These are phyloP conservation scores for Lecanicillium sp. DNA, from an alignment of 2,329 filamentous ascomycete species.

Conservation along the genomic window DNA sequence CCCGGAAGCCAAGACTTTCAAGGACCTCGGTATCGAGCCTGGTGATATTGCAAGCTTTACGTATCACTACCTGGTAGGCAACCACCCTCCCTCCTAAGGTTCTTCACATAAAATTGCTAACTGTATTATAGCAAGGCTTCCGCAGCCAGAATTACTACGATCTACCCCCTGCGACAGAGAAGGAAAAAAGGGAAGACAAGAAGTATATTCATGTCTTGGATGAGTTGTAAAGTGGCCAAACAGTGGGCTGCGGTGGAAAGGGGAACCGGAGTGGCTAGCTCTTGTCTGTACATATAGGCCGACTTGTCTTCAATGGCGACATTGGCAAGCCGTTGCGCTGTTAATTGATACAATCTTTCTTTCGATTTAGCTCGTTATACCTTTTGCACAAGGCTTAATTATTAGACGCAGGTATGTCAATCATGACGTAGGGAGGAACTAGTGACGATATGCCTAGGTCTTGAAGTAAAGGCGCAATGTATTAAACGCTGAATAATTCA, in stretches of 20 bases:
- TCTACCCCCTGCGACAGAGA: conserved; percentile 87
- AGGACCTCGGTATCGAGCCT: conserved; percentile 84
- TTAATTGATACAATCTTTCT: conserved; percentile 2
- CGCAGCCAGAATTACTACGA: conserved; percentile 86
- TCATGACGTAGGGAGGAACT: too few relatives aligned
- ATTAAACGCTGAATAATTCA: too few relatives aligned
- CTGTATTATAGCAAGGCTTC: conserved; percentile 65
- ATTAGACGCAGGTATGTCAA: too few relatives aligned
- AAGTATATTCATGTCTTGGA: conserved; percentile 94
- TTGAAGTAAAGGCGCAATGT: too few relatives aligned
- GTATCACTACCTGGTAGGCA: conserved; percentile 84
- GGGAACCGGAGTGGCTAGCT: too few relatives aligned
- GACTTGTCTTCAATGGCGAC: too few relatives aligned
- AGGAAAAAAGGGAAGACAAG: conserved; percentile 89
- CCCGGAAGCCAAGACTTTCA: conserved; percentile 86
- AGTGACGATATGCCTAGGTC: too few relatives aligned
- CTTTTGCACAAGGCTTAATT: too few relatives aligned
- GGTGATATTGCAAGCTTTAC: conserved; percentile 79
- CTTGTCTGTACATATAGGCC: too few relatives aligned
- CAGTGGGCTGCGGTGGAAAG: too few relatives aligned
- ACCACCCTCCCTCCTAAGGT: neutral
- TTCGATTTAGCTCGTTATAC: neutral
- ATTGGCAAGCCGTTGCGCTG: neutral
- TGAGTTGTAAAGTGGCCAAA: conserved; percentile 59
- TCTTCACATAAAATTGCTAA: conserved; percentile 19